phyloP scores from a whole-genome alignment of 305 asterid genomes.

The Fraxinus xanthoxyloides region DNA sequence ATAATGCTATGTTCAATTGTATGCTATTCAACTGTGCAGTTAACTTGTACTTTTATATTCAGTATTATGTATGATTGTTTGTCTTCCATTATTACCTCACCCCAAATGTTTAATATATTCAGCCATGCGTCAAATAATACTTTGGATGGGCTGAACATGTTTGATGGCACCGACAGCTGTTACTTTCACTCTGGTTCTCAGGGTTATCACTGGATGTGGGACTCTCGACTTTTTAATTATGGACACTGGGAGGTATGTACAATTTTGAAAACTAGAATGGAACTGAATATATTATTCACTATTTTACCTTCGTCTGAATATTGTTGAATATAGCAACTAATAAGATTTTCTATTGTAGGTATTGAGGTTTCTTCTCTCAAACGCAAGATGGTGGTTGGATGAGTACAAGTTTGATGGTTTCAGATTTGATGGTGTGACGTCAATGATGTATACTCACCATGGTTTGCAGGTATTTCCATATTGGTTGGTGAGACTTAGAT shows the following conservation, averaged over 20 bases:
- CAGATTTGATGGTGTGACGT: slow-evolving; percentile 99
- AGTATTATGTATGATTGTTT: not conserved
- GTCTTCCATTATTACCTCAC: slow-evolving; percentile 30
- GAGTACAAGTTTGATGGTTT: slow-evolving; percentile 99
- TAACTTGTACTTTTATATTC: not conserved
- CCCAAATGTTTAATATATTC: slow-evolving; percentile 29
- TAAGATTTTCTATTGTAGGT: slow-evolving; percentile 51
- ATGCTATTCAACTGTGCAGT: slow-evolving; percentile 7
- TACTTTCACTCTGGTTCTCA: slow-evolving; percentile 93
- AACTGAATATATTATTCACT: not conserved
- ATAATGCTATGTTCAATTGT: slow-evolving; percentile 6
- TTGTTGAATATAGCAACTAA: slow-evolving; percentile 13
- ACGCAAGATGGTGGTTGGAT: slow-evolving; percentile 99
- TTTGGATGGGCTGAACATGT: slow-evolving; percentile 99
- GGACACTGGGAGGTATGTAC: slow-evolving; percentile 98
- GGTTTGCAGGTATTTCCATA: slow-evolving; percentile 73
- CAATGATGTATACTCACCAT: slow-evolving; percentile 99
- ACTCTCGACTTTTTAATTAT: slow-evolving; percentile 97
- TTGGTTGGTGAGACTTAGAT: not conserved
- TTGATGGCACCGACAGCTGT: slow-evolving; percentile 97
- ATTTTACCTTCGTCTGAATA: slow-evolving; percentile 16
- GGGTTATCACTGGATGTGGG: slow-evolving; percentile 99
- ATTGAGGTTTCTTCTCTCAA: slow-evolving; percentile 89
- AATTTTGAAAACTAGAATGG: slow-evolving; percentile 6
- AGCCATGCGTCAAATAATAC: slow-evolving; percentile 98